Percentiles rank a stretch among this genome's conserved stretches.
phyloP scores from a whole-genome alignment of 495 filamentous ascomycete species.

The Tuber microsphaerosporum region DNA sequence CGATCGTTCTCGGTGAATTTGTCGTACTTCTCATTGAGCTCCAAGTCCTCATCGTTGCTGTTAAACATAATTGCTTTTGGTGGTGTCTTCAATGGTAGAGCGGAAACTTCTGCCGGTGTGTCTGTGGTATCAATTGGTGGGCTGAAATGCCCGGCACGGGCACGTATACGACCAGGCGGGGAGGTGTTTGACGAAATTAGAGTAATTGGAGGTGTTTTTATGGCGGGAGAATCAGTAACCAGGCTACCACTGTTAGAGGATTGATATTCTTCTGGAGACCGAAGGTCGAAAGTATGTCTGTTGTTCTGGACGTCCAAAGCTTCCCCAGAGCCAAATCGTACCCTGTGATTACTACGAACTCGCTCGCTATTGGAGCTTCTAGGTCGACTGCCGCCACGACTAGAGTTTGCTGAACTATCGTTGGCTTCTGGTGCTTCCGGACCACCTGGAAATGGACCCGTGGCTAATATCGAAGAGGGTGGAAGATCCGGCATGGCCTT shows the following conservation, averaged over 20 bases:
- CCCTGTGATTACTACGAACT: slow-evolving; percentile 22
- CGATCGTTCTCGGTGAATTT: slow-evolving; percentile 14
- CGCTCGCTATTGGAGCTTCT: slow-evolving; percentile 20
- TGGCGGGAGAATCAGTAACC: neutral
- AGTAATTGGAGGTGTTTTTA: slow-evolving; percentile 14
- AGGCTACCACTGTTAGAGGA: neutral
- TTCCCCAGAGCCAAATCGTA: slow-evolving; percentile 34
- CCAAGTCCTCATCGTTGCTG: slow-evolving; percentile 21
- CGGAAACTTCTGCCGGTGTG: slow-evolving; percentile 1
- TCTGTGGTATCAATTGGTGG: slow-evolving; percentile 19
- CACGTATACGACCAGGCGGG: slow-evolving; percentile 9
- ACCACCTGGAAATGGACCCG: neutral
- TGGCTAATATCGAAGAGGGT: neutral
- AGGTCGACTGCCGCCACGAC: slow-evolving; percentile 13
- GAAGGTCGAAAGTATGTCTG: slow-evolving; percentile 27
- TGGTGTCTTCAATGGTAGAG: slow-evolving; percentile 14
- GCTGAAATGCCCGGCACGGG: slow-evolving; percentile 11
- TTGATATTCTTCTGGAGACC: slow-evolving; percentile 12
- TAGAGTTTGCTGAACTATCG: slow-evolving; percentile 14
- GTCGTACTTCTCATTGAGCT: slow-evolving; percentile 31
- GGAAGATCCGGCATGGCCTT: neutral
- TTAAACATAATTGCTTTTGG: slow-evolving; percentile 18
- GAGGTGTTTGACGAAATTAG: slow-evolving; percentile 22
- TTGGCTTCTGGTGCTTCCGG: neutral
- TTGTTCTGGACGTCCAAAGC: slow-evolving; percentile 29